Base-by-base conservation (phyloP, 352 stramenopile genomes). In the Pythium guiyangense region DNA sequence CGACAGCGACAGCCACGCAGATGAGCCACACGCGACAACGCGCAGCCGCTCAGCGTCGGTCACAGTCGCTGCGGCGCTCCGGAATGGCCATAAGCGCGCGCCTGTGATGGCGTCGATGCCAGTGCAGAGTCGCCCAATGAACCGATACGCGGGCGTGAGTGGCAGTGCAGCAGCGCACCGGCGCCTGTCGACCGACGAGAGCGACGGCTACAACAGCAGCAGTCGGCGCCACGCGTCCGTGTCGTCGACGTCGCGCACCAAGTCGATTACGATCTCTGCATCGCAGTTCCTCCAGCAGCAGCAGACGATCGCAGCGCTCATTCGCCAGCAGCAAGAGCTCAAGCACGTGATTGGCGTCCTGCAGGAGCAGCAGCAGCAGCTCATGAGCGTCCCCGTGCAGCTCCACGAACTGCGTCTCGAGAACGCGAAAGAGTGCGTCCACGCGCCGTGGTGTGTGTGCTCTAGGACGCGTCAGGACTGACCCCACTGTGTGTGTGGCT, bases 281-380 rank as follows among this genome's bases (percentile, higher is more conserved):
- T 67, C 76, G 43, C 84, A 91, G 64, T 93, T 84, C 51, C 56
- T 90, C 43, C 79, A 90, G 51, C 84, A 93, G 64, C 79, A 93
- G 54, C 73, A 90, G 55, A 91, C 77, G n/a, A 90, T 93, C 42
- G 77, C 84, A 1, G 84, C 77, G 50, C 67, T 93, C 18, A 90
- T 91, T 54, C 79, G 74, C 18, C 80, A 93, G 63, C 84, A 93
- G 47, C 75, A 88, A 49, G 80, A 91, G 53, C 66, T 93, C n/a
- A 93, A 93, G 69, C 79, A 91, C 55, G 71, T 93, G 49, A 83
- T 93, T 20, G 68, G 61, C 12, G 67, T 91, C 26, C 69, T 93
- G 27, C 80, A 89, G 22, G 77, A 90, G 50, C 84, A 93, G 53
- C 81, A 91, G 56, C 80, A 87, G 25, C 79, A 91, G 48, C 67